phyloP scores from a whole-genome alignment of 306 rosid species.

The Senna siamea region DNA sequence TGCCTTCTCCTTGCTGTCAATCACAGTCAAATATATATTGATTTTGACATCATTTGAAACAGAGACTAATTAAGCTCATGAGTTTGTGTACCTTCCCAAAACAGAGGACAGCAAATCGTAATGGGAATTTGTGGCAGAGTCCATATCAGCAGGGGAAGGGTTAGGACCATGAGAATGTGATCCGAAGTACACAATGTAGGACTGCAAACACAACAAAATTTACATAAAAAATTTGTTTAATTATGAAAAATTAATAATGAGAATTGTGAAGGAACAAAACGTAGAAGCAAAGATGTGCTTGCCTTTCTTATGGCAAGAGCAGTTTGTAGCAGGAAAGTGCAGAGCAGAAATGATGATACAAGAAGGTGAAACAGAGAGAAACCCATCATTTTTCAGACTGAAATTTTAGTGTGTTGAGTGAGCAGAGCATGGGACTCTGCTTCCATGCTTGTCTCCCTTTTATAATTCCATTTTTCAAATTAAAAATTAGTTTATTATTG shows the following conservation, averaged over 20 bases:
- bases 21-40: no score
- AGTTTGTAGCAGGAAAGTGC: background rate
- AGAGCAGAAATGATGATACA: constrained; percentile 3
- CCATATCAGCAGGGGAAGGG: constrained; percentile 44
- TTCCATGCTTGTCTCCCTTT: constrained; percentile 7
- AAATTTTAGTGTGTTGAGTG: background rate
- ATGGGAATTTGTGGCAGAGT: constrained; percentile 42
- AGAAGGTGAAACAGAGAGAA: background rate
- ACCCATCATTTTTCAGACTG: background rate
- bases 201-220: background rate
- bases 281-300: background rate
- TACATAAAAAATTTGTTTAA: background rate
- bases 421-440: background rate
- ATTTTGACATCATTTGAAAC: no score
- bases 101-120: constrained; percentile 36
- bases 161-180: constrained; percentile 45
- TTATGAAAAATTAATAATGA: no score
- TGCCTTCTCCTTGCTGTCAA: constrained; percentile 47
- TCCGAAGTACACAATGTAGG: constrained; percentile 38
- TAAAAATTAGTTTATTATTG: background rate
- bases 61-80: no score
- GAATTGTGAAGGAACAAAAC: background rate
- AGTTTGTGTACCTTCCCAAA: constrained; percentile 35
- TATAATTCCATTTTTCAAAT: background rate
- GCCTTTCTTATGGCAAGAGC: constrained; percentile 31